Evolutionary conservation across 1,139 yeast species (phyloP), one percentile per base, ranked within the genome.

Genomic region (Geotrichum restrictum): DNA sequence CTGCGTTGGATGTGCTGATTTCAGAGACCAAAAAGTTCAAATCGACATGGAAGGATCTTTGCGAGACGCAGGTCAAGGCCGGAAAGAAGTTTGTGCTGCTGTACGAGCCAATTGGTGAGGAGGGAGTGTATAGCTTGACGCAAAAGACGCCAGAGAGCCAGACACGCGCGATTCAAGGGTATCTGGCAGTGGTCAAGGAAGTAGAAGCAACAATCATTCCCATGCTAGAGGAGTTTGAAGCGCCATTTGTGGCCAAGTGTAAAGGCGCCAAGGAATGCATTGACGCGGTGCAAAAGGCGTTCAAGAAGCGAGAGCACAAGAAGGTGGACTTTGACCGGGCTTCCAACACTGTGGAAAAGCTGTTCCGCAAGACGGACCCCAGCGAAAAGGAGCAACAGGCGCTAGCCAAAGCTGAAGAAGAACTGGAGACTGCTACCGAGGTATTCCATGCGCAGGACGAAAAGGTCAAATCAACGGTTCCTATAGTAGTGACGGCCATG

Each of bases 231-330:
- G 60, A 58, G 21, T 55, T 68, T 47, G 68, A 65, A 44, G 53
- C 45, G 11, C 53, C 56, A 19, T 54, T 65, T 19, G 53, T 59
- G 3, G 57, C 48, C 3, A 66, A 73, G 52, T 66, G 75, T 34
- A 65, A 67, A 27, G 72, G 70, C 39, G 75, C 77, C 72, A 65
- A 63, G 51, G 69, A 68, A 29, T 69, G 74, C 55, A 64, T 79
- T 52, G 72, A 71, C 16, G 70, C 69, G 2, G 67, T 74, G 1
- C 67, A 76, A 55, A 75, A 75, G 59, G 68, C 78, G 7, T 70
- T 80, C 52, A 74, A 71, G 52, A 76, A 77, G 60, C 68, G 84
- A 18, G 74, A 72, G 52, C 74, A 73, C 58, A 73, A 75, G 64
- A 75, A 78, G 62, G 58, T 66, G 34, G 76, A 76, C 54, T 75